Evolutionary conservation across 305 asterid genomes (phyloP).

Genomic region (Galium porrigens): DNA sequence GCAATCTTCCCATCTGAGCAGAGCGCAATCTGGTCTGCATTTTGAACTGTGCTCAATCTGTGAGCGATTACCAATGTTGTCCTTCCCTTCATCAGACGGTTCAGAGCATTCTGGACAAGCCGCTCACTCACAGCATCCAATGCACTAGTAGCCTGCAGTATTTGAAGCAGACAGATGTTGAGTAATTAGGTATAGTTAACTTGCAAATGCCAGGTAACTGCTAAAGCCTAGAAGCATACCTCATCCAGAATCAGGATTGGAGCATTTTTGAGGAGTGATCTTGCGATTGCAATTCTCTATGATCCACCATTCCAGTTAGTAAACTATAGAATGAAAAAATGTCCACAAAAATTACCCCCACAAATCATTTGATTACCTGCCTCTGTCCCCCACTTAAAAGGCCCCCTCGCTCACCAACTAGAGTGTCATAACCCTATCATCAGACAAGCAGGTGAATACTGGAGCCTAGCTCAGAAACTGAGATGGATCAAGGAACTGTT

Average conservation of each 20-base stretch:
- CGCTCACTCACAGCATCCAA: constrained; percentile 85
- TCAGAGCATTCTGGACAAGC: constrained; percentile 77
- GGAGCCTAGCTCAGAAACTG: constrained; percentile 9
- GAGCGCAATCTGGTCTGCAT: constrained; percentile 68
- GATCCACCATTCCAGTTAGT: constrained; percentile 17
- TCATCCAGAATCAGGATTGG: constrained; percentile 89
- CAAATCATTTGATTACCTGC: constrained; percentile 38
- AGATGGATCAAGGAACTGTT: constrained; percentile 5
- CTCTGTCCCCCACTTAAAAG: constrained; percentile 90
- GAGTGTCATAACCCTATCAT: constrained; percentile 71
- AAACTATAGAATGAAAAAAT: constrained; percentile 3
- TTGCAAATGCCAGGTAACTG: background rate
- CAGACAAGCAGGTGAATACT: constrained; percentile 12
- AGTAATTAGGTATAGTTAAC: background rate
- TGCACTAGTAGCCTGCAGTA: constrained; percentile 81
- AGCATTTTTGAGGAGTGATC: constrained; percentile 88
- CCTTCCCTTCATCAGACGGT: constrained; percentile 81
- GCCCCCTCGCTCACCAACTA: constrained; percentile 96
- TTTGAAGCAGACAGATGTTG: background rate
- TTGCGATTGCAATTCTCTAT: constrained; percentile 92
- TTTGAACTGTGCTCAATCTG: constrained; percentile 90
- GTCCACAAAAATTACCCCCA: background rate
- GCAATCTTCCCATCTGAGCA: constrained; percentile 72
- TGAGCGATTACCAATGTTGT: constrained; percentile 93
- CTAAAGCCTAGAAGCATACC: constrained; percentile 27